Evolutionary conservation across 2,329 filamentous ascomycete species (phyloP).

Genomic region (Leptographium wingfieldii): DNA sequence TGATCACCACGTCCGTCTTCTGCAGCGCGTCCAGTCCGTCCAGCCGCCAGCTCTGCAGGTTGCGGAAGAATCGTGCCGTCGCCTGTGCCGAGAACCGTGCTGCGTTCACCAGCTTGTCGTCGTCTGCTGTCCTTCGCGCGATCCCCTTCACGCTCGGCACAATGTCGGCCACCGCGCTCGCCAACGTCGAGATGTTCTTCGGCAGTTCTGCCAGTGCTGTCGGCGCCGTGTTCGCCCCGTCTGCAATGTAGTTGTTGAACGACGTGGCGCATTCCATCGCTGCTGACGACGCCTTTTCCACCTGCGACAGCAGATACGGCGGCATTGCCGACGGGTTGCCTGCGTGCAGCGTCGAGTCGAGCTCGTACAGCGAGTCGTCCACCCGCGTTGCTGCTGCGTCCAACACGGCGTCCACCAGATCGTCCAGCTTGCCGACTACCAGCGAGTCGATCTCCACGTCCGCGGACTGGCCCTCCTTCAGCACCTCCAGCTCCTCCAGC

Average conservation of each 20-base stretch:
- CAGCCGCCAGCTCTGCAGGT: slow-evolving; percentile 83
- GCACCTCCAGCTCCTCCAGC: slow-evolving; percentile 79
- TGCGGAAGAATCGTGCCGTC: slow-evolving; percentile 89
- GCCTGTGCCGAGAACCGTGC: slow-evolving; percentile 75
- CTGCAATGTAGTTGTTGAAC: slow-evolving; percentile 97
- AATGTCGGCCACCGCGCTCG: slow-evolving; percentile 83
- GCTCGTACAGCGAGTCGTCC: slow-evolving; percentile 90
- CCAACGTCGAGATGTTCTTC: slow-evolving; percentile 79
- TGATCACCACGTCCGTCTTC: slow-evolving; percentile 95
- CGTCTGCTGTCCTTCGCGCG: slow-evolving; percentile 82
- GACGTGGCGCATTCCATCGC: slow-evolving; percentile 96
- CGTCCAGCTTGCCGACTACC: slow-evolving; percentile 84
- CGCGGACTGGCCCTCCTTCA: slow-evolving; percentile 62
- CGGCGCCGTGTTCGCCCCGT: slow-evolving; percentile 74
- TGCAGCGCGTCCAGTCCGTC: slow-evolving; percentile 82
- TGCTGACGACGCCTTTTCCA: slow-evolving; percentile 88
- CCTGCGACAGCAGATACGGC: slow-evolving; percentile 87
- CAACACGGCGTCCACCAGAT: slow-evolving; percentile 92
- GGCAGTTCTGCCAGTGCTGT: slow-evolving; percentile 54
- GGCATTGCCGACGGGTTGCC: slow-evolving; percentile 97
- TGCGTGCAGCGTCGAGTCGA: slow-evolving; percentile 96
- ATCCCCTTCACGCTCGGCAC: slow-evolving; percentile 95
- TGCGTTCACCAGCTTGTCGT: slow-evolving; percentile 80
- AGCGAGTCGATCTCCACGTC: slow-evolving; percentile 88
- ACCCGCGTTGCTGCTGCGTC: slow-evolving; percentile 88